Base-by-base conservation (phyloP, 2,329 filamentous ascomycete species). In the Juglanconis juglandina region DNA sequence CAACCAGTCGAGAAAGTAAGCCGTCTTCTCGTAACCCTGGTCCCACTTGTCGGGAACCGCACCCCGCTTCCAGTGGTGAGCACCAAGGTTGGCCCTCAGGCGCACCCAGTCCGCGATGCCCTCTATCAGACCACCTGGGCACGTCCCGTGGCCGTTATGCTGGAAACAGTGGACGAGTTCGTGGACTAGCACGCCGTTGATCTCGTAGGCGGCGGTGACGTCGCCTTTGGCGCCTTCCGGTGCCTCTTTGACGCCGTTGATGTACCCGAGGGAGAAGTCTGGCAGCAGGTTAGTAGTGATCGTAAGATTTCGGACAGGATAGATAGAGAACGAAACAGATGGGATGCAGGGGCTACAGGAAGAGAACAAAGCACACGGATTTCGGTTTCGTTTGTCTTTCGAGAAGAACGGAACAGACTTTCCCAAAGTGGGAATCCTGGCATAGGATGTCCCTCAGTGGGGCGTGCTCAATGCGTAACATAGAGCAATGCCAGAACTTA, bases 111-210 rank as follows among this genome's bases (percentile, higher is more conserved):
- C 95, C 24, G 94, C 94, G 56, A 98, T 86, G 0, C 94, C 94
- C 74, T 98, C 94, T 59, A 96, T 88, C 51, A 98, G 75, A 0
- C 95, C 95, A 0, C 88, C 88, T 0, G 89, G 89, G 48, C 86
- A 85, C 4, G 77, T 77, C 1, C 79, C 81, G 24, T 68, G 77
- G 2, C 81, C 89, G 67, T 91, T 88, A 75, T 91, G 89, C 74
- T 98, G 94, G 76, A 90, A 96, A 76, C 92, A 97, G 77, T 98
- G 95, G 13, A 98, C 94, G 63, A 97, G 87, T 75, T 98, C 94
- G 72, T 98, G 94, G 1, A 90, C 89, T 24, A 98, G 74, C 0
- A 98, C 92, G 46, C 95, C 95, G 17, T 84, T 77, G 61, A 97
- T 86, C 76, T 98, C 92, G 44, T 81, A 68, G 32, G 61, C 54